A percentile compares a stretch with the other conserved stretches of the same genome.
These are phyloP conservation scores for Phoma sp. DNA, from an alignment of 2,329 filamentous ascomycete species.

Conservation along the genomic window DNA sequence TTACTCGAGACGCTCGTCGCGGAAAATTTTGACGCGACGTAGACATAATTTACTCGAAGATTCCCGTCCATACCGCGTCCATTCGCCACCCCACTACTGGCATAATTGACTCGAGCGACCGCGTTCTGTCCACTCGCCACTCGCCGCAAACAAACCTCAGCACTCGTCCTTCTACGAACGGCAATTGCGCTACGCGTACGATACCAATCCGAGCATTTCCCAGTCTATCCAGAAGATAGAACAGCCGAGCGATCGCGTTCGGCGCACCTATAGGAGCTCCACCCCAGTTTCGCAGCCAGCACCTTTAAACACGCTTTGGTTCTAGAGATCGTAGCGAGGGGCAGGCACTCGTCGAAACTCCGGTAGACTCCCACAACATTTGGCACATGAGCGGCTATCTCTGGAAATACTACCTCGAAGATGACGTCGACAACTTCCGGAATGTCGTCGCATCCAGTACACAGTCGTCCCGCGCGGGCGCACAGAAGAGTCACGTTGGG, in stretches of 20 bases:
- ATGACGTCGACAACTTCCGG: constrained; percentile 95
- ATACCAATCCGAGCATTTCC: not conserved
- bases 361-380: constrained; percentile 47
- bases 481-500: constrained; percentile 57
- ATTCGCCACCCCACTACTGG: constrained; percentile 17
- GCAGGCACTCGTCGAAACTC: constrained; percentile 62
- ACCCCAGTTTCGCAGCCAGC: constrained; percentile 58
- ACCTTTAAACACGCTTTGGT: constrained; percentile 94
- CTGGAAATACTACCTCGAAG: constrained; percentile 96
- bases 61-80: constrained; percentile 5
- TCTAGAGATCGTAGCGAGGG: constrained; percentile 88
- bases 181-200: not conserved
- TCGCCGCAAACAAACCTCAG: not conserved
- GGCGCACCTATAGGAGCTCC: constrained; percentile 42
- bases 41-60: not conserved
- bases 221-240: constrained; percentile 10
- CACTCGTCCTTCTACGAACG: not conserved
- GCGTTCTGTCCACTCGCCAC: constrained; percentile 16
- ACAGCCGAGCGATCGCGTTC: constrained; percentile 24
- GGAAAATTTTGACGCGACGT: not conserved
- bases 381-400: constrained; percentile 91
- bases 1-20: not conserved
- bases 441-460: constrained; percentile 79
- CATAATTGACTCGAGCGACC: constrained; percentile 9
- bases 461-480: constrained; percentile 60